Evolutionary conservation across 2,329 filamentous ascomycete species (phyloP), one percentile per base, ranked within the genome.

Genomic region (Alternaria longipes): DNA sequence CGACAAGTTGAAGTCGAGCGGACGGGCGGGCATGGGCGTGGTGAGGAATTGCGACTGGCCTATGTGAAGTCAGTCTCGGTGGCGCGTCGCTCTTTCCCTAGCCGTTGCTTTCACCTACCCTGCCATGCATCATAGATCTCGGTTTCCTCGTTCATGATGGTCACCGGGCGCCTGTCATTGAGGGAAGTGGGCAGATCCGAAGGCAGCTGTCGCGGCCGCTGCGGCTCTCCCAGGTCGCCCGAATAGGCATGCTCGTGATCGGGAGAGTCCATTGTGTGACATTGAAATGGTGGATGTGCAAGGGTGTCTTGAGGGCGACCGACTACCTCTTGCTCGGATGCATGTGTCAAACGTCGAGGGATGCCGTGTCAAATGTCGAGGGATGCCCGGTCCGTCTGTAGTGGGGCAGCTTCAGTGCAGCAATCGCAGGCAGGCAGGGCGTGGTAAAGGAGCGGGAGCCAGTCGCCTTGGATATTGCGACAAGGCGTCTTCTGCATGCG

Each of bases 121-220:
- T 98, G 93, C 95, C 95, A 99, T 70, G 93, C 95, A 86, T 99
- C 95, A 79, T 98, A 99, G 83, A 97, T 93, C 84, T 98, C 95
- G 41, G 94, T 97, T 84, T 98, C 95, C 40, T 85, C 85, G 57
- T 91, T 86, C 65, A 89, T 86, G 64, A 90, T 88, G 47, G 79
- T 84, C 4, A 89, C 86, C 34, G 91, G 86, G 70, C 90, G 87
- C 62, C 95, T 89, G 82, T 99, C 95, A 79, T 99, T 91, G 56
- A 99, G 87, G 12, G 94, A 97, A 68, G 87, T 95, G 11, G 95
- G 95, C 36, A 99, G 87, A 80, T 99, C 95, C 68, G 87, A 82
- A 41, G 95, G 95, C 52, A 98, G 87, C 63, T 81, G 78, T 59
- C 81, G 77, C 36, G 80, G 77, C 66, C 69, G 74, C 41, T 68